Percentiles rank a stretch among this genome's conserved stretches.
Evolutionary conservation across 208 protist species (phyloP).

Genomic region (Leishmania aethiopica): DNA sequence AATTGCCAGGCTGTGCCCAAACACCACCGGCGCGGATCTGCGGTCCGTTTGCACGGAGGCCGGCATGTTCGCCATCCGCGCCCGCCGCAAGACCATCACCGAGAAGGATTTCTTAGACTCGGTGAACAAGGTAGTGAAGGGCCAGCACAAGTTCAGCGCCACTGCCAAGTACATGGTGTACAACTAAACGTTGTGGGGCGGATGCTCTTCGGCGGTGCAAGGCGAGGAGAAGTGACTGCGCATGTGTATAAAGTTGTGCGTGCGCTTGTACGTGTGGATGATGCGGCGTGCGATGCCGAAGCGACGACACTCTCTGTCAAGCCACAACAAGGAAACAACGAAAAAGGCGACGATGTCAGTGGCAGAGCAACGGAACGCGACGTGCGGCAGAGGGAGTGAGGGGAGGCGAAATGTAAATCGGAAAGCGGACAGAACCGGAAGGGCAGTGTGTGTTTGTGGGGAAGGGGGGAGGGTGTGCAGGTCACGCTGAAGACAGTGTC

Average conservation of each 20-base stretch:
- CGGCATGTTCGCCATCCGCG: conserved; percentile 99
- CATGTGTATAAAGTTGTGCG: not conserved
- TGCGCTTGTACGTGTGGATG: conserved; percentile 16
- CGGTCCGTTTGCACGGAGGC: conserved; percentile 99
- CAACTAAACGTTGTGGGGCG: conserved; percentile 85
- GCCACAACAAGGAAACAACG: not conserved
- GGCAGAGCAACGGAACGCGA: not conserved
- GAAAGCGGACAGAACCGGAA: not conserved
- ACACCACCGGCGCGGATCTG: conserved; percentile 98
- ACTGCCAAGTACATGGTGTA: conserved; percentile 99
- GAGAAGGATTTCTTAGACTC: conserved; percentile 99
- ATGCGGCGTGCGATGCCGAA: not conserved
- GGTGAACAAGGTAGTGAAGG: conserved; percentile 99
- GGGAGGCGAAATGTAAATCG: not conserved
- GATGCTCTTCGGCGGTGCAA: not conserved
- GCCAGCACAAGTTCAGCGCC: conserved; percentile 99
- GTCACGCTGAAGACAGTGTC: not conserved
- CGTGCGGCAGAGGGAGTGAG: not conserved
- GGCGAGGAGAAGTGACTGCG: not conserved
- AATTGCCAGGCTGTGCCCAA: conserved; percentile 98
- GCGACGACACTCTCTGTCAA: not conserved
- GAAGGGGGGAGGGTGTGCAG: not conserved
- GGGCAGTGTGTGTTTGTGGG: not conserved
- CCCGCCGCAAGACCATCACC: conserved; percentile 98
- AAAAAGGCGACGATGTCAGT: not conserved